A percentile compares a stretch with the other conserved stretches of the same genome.
phyloP scores from a whole-genome alignment of 345 rosid species.

The Linum tenue region DNA sequence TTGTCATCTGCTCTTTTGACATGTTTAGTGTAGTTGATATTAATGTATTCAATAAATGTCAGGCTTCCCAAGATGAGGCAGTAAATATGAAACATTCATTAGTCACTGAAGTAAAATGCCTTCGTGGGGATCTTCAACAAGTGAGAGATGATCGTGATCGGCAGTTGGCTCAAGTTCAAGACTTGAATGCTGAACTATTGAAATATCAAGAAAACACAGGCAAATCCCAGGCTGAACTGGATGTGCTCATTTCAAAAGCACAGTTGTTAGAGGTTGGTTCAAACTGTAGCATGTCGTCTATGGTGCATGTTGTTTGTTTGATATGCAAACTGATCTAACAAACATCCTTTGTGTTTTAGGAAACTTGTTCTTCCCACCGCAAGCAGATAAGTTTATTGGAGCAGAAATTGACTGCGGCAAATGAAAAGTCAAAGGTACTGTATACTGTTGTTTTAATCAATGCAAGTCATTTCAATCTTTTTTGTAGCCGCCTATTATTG shows the following conservation, averaged over 20 bases:
- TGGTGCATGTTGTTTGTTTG: not conserved
- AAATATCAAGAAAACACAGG: conserved; percentile 65
- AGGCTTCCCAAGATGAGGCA: conserved; percentile 78
- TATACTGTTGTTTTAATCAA: not conserved
- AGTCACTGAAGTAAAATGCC: conserved; percentile 50
- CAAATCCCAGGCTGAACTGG: conserved; percentile 58
- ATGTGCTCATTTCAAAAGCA: conserved; percentile 42
- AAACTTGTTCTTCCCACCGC: conserved; percentile 67
- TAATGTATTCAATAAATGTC: conserved; percentile 1
- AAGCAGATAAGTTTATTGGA: conserved; percentile 56
- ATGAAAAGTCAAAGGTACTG: conserved; percentile 74
- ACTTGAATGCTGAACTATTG: conserved; percentile 42
- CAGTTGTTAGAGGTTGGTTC: conserved; percentile 70
- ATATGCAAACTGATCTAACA: not conserved
- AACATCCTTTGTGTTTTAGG: conserved; percentile 30
- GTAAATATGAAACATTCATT: conserved; percentile 52
- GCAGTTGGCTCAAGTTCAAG: conserved; percentile 47
- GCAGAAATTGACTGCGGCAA: conserved; percentile 54
- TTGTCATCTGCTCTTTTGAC: not conserved
- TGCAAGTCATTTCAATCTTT: not conserved
- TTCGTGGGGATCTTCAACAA: conserved; percentile 71
- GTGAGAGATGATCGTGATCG: conserved; percentile 86
- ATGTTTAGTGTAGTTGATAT: not conserved
- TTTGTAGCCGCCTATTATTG: not conserved
- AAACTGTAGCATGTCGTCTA: not conserved